Evolutionary conservation across 176 grass and related monocot genomes (phyloP), one percentile per base, ranked within the genome.

Genomic region (Avena atlantica): DNA sequence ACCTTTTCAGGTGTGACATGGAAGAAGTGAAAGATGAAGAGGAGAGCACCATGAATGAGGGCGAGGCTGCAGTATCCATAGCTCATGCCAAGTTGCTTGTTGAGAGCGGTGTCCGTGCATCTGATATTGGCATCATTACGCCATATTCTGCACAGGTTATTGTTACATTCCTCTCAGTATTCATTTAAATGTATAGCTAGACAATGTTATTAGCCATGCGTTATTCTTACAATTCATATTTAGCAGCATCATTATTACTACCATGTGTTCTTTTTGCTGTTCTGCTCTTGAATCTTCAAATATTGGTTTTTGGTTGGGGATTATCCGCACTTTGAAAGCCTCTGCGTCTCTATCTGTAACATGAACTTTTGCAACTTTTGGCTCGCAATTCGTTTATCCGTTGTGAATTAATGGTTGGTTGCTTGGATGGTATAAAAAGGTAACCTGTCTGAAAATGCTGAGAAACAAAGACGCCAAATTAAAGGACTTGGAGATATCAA

Each of bases 1-100:
- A 81, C 5, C 60, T 50, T 87, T 58, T 76, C 8, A 98, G 96
- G 67, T 98, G 96, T 88, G 96, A 95, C 70, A 98, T 98, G 93
- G 96, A 98, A 87, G 96, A 98, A 90, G 93, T 92, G 80, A 98
- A 98, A 92, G 90, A 96, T 12, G 96, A 98, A 94, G 96, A 95
- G 86, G 96, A 92, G 83, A 98, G 96, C 82, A 92, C 89, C 42
- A 94, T 96, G 90, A 98, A 94, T 36, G 96, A 98, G 84, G 96
- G 96, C 8, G 96, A 98, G 70, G 96, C 96, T 81, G 78, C 82
- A 70, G 96, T 98, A 29, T 94, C 93, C 37, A 86, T 94, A 31
- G 78, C 93, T 69, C 96, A 98, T 94, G 92, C 93, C 68, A 94
- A 95, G 80, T 86, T 90, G 60, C 96, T 98, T 89, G 90, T 98